A percentile compares a stretch with the other conserved stretches of the same genome.
Conservation (phyloP, 331 rosid species). For the Quercus lobata region DNA sequence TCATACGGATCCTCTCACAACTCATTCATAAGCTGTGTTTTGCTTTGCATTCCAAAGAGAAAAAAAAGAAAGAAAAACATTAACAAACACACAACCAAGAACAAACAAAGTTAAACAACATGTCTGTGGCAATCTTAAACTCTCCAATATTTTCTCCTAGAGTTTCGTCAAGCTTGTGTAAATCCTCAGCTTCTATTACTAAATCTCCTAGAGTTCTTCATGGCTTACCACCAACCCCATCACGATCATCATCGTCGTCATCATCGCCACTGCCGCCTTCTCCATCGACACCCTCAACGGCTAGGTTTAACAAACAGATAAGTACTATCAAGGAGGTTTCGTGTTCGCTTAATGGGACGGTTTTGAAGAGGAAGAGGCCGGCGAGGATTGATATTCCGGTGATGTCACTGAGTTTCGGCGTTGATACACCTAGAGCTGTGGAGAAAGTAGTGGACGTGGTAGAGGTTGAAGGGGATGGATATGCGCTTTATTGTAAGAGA, state of each 20-base stretch:
- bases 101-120: neutral
- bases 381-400: slow-evolving; percentile 30
- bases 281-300: neutral
- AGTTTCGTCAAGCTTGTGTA: slow-evolving; percentile 18
- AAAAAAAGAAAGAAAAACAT: too few species aligned
- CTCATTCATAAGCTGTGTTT: too few species aligned
- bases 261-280: neutral
- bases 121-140: slow-evolving; percentile 32
- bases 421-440: slow-evolving; percentile 6
- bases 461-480: slow-evolving; percentile 43
- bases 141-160: slow-evolving; percentile 43
- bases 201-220: slow-evolving; percentile 27
- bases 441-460: slow-evolving; percentile 24
- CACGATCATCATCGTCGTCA: neutral
- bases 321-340: neutral
- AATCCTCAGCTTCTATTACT: slow-evolving; percentile 18
- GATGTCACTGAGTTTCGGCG: slow-evolving; percentile 16
- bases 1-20: neutral
- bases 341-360: neutral
- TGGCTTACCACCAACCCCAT: slow-evolving; percentile 12
- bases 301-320: slow-evolving; percentile 12
- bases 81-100: neutral
- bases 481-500: slow-evolving; percentile 49
- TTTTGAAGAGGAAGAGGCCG: slow-evolving; percentile 50
- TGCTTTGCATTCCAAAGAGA: neutral